These are phyloP conservation scores for Aspergillus indologenus DNA, from an alignment of 495 filamentous ascomycete genomes.

Conservation along the genomic window DNA sequence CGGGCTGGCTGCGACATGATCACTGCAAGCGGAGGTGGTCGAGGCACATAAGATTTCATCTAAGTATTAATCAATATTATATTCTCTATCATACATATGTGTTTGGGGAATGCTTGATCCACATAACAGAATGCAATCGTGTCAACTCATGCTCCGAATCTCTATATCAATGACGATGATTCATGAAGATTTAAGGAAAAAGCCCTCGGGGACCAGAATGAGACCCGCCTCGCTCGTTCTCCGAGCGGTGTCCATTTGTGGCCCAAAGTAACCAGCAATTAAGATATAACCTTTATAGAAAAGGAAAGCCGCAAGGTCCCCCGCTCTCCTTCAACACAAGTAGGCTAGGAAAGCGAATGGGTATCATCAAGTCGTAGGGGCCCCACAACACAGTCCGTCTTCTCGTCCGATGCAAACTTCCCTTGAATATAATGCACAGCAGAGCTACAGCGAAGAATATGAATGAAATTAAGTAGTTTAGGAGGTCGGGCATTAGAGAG, in stretches of 20 bases:
- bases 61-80: not conserved
- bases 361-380: constrained; percentile 24
- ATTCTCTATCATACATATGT: not conserved
- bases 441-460: not conserved
- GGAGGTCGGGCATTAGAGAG: not conserved
- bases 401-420: not conserved
- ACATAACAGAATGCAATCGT: not conserved
- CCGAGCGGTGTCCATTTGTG: not conserved
- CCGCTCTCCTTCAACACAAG: constrained; percentile 18
- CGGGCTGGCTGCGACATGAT: constrained; percentile 20
- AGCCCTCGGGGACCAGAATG: not conserved
- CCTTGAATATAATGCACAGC: not conserved
- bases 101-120: not conserved
- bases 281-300: not conserved
- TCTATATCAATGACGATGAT: not conserved
- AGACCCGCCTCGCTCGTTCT: not conserved
- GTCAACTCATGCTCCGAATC: not conserved
- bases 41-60: not conserved
- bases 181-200: not conserved
- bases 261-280: not conserved
- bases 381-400: not conserved
- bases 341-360: constrained; percentile 31
- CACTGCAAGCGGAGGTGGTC: not conserved
- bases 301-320: constrained; percentile 13
- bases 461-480: not conserved